Percentiles rank a stretch among this genome's conserved stretches.
Conservation (phyloP, 2,329 filamentous ascomycete species). For the Epichloe glyceriae region DNA sequence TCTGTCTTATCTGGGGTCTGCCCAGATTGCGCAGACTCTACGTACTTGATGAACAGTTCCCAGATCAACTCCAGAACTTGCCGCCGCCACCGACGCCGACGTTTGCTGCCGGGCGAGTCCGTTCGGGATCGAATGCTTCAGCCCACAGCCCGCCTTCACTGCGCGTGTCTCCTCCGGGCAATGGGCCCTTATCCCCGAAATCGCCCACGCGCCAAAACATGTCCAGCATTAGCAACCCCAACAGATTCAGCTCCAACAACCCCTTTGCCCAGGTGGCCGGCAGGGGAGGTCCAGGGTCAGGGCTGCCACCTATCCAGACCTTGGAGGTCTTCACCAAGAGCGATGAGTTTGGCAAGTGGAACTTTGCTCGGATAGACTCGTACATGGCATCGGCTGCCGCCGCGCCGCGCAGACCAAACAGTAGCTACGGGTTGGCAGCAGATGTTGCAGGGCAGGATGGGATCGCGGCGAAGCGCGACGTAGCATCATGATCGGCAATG, state of each 20-base stretch:
- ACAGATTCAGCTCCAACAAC: constrained; percentile 48
- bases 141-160: constrained; percentile 7
- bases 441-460: constrained; percentile 38
- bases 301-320: constrained; percentile 33
- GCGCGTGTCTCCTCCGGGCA: constrained; percentile 10
- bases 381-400: constrained; percentile 14
- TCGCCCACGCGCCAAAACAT: constrained; percentile 15
- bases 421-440: constrained; percentile 44
- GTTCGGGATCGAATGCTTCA: constrained; percentile 21
- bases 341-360: constrained; percentile 46
- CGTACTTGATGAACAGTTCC: constrained; percentile 73
- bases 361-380: constrained; percentile 37
- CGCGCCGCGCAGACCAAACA: constrained; percentile 30
- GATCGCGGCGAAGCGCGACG: constrained; percentile 37
- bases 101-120: constrained; percentile 17
- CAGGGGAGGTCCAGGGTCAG: constrained; percentile 4
- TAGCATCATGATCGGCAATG: constrained; percentile 41
- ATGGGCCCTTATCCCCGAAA: constrained; percentile 14
- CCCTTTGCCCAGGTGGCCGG: constrained; percentile 32
- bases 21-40: constrained; percentile 67
- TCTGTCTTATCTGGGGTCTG: constrained; percentile 67
- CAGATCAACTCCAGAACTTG: constrained; percentile 61
- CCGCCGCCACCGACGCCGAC: constrained; percentile 50
- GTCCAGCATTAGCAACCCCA: constrained; percentile 11
- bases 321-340: constrained; percentile 49